These are phyloP conservation scores for Furcasterigmium furcatum DNA, from an alignment of 2,329 filamentous ascomycete species.

Conservation along the genomic window DNA sequence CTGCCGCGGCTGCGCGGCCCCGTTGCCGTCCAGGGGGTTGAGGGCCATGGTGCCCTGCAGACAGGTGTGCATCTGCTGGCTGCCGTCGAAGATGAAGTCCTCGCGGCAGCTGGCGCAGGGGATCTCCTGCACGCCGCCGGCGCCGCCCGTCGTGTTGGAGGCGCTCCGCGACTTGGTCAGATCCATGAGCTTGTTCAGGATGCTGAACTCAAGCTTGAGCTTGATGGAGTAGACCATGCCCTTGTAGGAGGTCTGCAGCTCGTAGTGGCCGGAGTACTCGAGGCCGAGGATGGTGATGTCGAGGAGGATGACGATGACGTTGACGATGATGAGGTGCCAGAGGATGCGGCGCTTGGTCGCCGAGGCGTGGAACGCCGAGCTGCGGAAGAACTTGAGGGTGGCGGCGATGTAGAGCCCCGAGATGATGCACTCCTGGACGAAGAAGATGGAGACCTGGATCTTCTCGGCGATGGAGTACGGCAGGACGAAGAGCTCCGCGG, in stretches of 20 bases:
- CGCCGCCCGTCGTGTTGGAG: neutral
- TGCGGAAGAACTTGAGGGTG: conserved; percentile 36
- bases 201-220: conserved; percentile 31
- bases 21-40: neutral
- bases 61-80: conserved; percentile 1
- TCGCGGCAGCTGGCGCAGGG: neutral
- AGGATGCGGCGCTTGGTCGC: conserved; percentile 19
- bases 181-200: conserved; percentile 28
- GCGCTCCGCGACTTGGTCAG: conserved; percentile 13
- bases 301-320: conserved; percentile 30
- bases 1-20: neutral
- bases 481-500: conserved; percentile 26
- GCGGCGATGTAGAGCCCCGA: conserved; percentile 51
- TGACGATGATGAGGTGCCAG: conserved; percentile 31
- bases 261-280: conserved; percentile 14
- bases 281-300: conserved; percentile 21
- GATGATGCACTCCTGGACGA: conserved; percentile 51
- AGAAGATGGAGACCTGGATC: conserved; percentile 54
- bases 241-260: conserved; percentile 16
- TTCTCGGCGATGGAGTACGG: conserved; percentile 48
- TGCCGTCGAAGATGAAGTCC: conserved; percentile 4
- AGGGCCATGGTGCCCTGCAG: neutral
- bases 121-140: neutral
- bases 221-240: conserved; percentile 26
- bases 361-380: conserved; percentile 5